phyloP scores from a whole-genome alignment of 495 filamentous ascomycete genomes.

The Chlorociboria aeruginascens region DNA sequence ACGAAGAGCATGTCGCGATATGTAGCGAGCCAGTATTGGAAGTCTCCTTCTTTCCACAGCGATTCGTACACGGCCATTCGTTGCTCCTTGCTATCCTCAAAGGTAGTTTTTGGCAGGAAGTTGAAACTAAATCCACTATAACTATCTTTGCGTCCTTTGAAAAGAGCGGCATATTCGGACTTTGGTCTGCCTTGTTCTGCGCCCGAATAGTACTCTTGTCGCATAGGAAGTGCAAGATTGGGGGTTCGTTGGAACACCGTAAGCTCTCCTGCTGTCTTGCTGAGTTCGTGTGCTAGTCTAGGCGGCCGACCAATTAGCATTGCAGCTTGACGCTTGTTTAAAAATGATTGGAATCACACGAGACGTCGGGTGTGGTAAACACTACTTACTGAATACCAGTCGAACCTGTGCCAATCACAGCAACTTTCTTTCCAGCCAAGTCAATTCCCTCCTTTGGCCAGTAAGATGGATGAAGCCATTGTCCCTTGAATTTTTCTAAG shows the following conservation, averaged over 20 bases:
- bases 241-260: constrained; percentile 43
- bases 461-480: constrained; percentile 36
- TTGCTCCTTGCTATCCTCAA: constrained; percentile 36
- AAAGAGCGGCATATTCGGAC: too few species aligned
- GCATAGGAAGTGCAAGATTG: constrained; percentile 40
- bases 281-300: constrained; percentile 19
- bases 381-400: constrained; percentile 34
- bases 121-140: constrained; percentile 17
- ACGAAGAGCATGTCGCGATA: constrained; percentile 40
- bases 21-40: constrained; percentile 36
- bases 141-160: neutral
- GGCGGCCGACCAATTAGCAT: too few species aligned
- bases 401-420: constrained; percentile 44
- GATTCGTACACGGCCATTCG: constrained; percentile 34
- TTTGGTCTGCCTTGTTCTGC: neutral
- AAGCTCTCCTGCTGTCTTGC: constrained; percentile 22
- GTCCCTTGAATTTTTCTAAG: constrained; percentile 14
- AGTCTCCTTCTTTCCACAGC: constrained; percentile 36
- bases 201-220: constrained; percentile 22
- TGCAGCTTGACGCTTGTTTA: too few species aligned
- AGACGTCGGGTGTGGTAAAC: too few species aligned
- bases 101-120: constrained; percentile 27
- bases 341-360: too few species aligned
- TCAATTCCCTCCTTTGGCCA: constrained; percentile 38
- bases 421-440: constrained; percentile 40